phyloP scores from a whole-genome alignment of 352 stramenopile species.

The Lagenidium sp. region DNA sequence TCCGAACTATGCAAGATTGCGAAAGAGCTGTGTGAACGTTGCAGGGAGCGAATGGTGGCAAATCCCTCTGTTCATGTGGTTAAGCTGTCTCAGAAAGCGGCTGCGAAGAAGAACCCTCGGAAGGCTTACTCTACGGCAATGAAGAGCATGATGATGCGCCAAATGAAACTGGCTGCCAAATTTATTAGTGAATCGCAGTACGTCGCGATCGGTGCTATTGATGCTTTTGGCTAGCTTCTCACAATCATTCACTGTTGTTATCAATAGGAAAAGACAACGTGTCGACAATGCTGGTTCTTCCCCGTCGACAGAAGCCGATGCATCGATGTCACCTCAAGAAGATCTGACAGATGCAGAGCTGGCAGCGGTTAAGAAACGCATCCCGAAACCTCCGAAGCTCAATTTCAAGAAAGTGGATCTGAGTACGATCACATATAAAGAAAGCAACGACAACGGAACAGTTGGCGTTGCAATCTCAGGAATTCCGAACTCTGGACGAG shows the following conservation, averaged over 20 bases:
- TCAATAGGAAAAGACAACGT: conserved; percentile 74
- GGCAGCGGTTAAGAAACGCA: conserved; percentile 65
- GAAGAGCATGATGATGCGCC: conserved; percentile 81
- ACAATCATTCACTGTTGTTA: too few relatives aligned
- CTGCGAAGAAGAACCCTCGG: conserved; percentile 63
- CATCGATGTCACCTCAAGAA: conserved; percentile 46
- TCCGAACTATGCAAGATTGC: conserved; percentile 64
- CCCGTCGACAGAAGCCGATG: conserved; percentile 52
- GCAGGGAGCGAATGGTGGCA: conserved; percentile 68
- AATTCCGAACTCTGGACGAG: conserved; percentile 73
- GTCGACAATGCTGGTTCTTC: conserved; percentile 55
- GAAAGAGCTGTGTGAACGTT: conserved; percentile 70
- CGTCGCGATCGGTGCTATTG: too few relatives aligned
- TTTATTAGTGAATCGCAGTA: conserved; percentile 71
- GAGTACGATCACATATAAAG: conserved; percentile 75
- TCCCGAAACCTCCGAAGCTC: conserved; percentile 77
- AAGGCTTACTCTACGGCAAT: conserved; percentile 78
- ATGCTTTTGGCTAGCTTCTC: not conserved
- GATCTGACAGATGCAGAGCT: conserved; percentile 79
- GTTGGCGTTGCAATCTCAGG: conserved; percentile 78
- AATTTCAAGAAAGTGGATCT: conserved; percentile 81
- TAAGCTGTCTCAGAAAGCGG: conserved; percentile 67
- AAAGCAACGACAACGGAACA: conserved; percentile 82
- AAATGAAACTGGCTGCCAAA: conserved; percentile 71
- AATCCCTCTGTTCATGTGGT: conserved; percentile 80